These are phyloP conservation scores for Fomitopsis palustris DNA, from an alignment of 1,284 basidiomycete genomes.

Conservation along the genomic window DNA sequence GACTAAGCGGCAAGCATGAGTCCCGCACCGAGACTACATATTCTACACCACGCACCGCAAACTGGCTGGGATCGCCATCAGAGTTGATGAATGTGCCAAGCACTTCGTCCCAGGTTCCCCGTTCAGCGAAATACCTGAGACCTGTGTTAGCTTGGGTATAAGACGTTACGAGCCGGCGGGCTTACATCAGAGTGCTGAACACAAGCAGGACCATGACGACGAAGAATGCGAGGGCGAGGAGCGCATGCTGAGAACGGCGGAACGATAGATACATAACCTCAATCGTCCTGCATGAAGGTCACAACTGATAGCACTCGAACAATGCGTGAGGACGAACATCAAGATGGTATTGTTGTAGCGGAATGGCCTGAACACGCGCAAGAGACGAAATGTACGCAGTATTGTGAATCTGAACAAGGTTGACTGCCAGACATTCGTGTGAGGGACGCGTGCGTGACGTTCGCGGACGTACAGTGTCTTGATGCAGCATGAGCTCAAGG, in stretches of 20 bases:
- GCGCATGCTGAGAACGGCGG: conserved; percentile 78
- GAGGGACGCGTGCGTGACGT: conserved; percentile 1
- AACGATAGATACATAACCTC: conserved; percentile 93
- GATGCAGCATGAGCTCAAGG: conserved; percentile 76
- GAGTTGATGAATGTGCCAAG: conserved; percentile 79
- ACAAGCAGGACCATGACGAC: conserved; percentile 84
- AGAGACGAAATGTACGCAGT: conserved; percentile 74
- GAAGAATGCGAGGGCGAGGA: conserved; percentile 85
- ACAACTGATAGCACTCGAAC: neutral
- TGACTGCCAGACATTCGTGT: conserved; percentile 40
- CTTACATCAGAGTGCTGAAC: conserved; percentile 81
- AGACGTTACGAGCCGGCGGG: conserved; percentile 7
- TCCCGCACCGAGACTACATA: neutral
- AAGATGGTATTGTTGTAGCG: conserved; percentile 79
- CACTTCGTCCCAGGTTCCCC: conserved; percentile 81
- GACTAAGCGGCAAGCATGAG: conserved; percentile 38
- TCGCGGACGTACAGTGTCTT: conserved; percentile 71
- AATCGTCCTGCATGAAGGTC: conserved; percentile 57
- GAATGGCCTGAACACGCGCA: conserved; percentile 87
- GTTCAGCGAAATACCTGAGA: conserved; percentile 78
- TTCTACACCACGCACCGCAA: conserved; percentile 44
- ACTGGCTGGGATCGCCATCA: conserved; percentile 78
- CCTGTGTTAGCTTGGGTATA: neutral
- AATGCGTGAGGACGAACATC: conserved; percentile 44
- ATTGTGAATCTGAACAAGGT: conserved; percentile 88